A percentile compares a stretch with the other conserved stretches of the same genome.
These are phyloP conservation scores for Corchorus capsularis DNA, from an alignment of 345 rosid genomes.

Conservation along the genomic window DNA sequence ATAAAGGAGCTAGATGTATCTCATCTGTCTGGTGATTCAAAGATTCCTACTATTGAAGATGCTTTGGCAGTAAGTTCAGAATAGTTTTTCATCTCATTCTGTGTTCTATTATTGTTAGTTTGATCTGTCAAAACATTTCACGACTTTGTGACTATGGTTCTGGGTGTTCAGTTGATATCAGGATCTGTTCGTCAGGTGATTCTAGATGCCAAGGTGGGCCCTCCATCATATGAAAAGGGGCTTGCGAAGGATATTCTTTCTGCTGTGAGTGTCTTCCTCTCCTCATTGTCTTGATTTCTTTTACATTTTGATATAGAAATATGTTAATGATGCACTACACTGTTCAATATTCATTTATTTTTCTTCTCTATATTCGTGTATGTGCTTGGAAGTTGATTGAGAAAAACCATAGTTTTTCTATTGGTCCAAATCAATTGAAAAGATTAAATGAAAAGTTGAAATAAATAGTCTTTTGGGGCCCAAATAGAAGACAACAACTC, in stretches of 20 bases:
- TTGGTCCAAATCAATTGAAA: not conserved
- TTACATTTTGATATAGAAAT: constrained; percentile 12
- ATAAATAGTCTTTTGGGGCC: not conserved
- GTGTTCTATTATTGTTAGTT: constrained; percentile 10
- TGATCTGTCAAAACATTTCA: constrained; percentile 1
- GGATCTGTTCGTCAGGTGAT: constrained; percentile 70
- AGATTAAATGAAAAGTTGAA: not conserved
- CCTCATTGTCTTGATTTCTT: not conserved
- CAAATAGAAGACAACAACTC: not conserved
- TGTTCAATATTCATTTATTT: not conserved
- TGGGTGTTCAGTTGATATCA: constrained; percentile 57
- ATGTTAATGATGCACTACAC: not conserved
- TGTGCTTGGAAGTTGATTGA: not conserved
- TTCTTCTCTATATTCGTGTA: not conserved
- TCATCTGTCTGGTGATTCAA: constrained; percentile 42
- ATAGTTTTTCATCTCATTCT: constrained; percentile 4
- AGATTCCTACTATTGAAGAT: constrained; percentile 71
- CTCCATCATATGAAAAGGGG: constrained; percentile 81
- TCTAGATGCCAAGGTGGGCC: constrained; percentile 94
- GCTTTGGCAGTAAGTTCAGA: constrained; percentile 65
- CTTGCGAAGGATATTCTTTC: constrained; percentile 84
- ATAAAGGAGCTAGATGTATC: constrained; percentile 52
- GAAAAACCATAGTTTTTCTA: not conserved
- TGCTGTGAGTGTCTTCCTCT: constrained; percentile 50
- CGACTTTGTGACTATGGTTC: constrained; percentile 23